Evolutionary conservation across 352 stramenopile species (phyloP).

Genomic region (Pythium myriotylum): DNA sequence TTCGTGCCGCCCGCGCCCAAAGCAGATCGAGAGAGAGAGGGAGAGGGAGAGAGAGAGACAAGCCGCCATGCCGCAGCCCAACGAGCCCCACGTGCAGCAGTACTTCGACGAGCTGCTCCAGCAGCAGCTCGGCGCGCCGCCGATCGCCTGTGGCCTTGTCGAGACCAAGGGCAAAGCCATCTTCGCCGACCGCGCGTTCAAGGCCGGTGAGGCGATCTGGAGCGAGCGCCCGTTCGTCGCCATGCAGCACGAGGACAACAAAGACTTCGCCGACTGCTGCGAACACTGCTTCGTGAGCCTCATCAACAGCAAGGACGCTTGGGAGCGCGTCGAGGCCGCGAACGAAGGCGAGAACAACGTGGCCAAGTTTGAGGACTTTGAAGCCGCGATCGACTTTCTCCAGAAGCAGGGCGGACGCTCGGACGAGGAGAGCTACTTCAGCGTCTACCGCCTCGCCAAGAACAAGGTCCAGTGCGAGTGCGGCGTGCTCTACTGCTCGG

Average conservation of each 20-base stretch:
- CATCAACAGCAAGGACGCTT: slow-evolving; percentile 62
- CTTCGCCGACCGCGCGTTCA: slow-evolving; percentile 54
- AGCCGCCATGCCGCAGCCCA: slow-evolving; percentile 49
- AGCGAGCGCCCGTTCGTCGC: slow-evolving; percentile 64
- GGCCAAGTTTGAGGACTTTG: slow-evolving; percentile 55
- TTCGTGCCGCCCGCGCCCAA: no score
- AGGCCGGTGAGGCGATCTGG: slow-evolving; percentile 64
- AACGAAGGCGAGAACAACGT: slow-evolving; percentile 44
- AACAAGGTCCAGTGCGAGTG: slow-evolving; percentile 67
- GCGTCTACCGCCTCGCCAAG: slow-evolving; percentile 58
- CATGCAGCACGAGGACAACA: slow-evolving; percentile 81
- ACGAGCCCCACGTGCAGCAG: slow-evolving; percentile 42
- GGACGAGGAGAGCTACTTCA: slow-evolving; percentile 73
- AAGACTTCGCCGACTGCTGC: slow-evolving; percentile 78
- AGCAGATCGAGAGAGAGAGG: no score
- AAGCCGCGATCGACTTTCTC: slow-evolving; percentile 56
- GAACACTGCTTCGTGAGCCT: slow-evolving; percentile 81
- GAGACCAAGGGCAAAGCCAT: slow-evolving; percentile 78
- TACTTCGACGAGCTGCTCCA: slow-evolving; percentile 70
- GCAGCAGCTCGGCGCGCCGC: slow-evolving; percentile 48
- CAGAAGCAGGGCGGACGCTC: slow-evolving; percentile 69
- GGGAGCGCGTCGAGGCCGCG: slow-evolving; percentile 52
- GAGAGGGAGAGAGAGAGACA: no score
- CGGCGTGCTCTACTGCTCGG: slow-evolving; percentile 86
- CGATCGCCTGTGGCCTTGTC: slow-evolving; percentile 54